These are phyloP conservation scores for Globisporangium spinosum DNA, from an alignment of 352 stramenopile genomes.

Conservation along the genomic window DNA sequence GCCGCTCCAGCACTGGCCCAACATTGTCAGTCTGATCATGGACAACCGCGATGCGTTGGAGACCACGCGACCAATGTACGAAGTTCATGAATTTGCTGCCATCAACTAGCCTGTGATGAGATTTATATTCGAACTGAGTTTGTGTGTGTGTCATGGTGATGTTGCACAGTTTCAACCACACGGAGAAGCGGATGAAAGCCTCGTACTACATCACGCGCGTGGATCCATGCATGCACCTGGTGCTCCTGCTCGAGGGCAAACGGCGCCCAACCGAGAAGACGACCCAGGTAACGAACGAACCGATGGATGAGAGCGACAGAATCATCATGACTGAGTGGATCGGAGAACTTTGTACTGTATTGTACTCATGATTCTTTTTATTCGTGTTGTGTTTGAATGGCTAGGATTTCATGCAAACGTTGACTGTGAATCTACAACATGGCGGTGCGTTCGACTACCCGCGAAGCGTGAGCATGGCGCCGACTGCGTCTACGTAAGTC, in stretches of 20 bases:
- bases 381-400: background rate
- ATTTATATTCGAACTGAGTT: background rate
- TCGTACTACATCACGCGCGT: slow-evolving; percentile 77
- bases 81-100: slow-evolving; percentile 2
- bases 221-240: slow-evolving; percentile 70
- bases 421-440: slow-evolving; percentile 73
- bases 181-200: slow-evolving; percentile 58
- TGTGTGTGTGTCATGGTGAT: slow-evolving; percentile 6
- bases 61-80: slow-evolving; percentile 51
- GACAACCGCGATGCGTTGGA: slow-evolving; percentile 64
- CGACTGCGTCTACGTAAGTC: slow-evolving; percentile 2
- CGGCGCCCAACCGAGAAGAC: slow-evolving; percentile 68
- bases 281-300: slow-evolving; percentile 34
- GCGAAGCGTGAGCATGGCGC: slow-evolving; percentile 18
- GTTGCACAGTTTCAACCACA: slow-evolving; percentile 49
- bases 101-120: background rate
- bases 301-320: background rate
- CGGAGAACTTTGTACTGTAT: too few relatives aligned
- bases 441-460: slow-evolving; percentile 50
- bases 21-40: slow-evolving; percentile 86
- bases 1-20: slow-evolving; percentile 78
- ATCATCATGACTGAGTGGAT: too few relatives aligned
- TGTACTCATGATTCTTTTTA: too few relatives aligned
- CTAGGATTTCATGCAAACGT: slow-evolving; percentile 82
- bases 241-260: slow-evolving; percentile 68